Percentiles rank a stretch among this genome's conserved stretches.
phyloP scores from a whole-genome alignment of 495 filamentous ascomycete genomes.

The Coniosporium apollinis region DNA sequence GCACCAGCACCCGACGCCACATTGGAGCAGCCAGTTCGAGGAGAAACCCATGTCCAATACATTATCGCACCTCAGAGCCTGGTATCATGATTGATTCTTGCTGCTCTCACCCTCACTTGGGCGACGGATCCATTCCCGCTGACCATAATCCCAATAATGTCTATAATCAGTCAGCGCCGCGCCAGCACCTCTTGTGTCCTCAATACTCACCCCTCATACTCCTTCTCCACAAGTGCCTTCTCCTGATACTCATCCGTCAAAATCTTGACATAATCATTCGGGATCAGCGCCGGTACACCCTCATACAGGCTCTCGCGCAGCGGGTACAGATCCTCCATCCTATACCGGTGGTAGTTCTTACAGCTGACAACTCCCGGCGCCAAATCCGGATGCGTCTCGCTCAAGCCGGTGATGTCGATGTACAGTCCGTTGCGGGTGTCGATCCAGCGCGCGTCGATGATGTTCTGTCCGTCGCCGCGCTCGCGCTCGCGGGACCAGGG shows the following conservation, averaged over 20 bases:
- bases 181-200: no score
- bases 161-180: no score
- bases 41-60: no score
- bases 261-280: slow-evolving; percentile 43
- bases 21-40: no score
- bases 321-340: slow-evolving; percentile 32
- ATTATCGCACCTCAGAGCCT: no score
- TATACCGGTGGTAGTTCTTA: slow-evolving; percentile 65
- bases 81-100: no score
- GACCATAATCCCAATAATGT: no score
- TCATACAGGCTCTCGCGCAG: slow-evolving; percentile 42
- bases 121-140: no score
- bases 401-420: slow-evolving; percentile 75
- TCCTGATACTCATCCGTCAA: slow-evolving; percentile 41
- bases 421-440: slow-evolving; percentile 61
- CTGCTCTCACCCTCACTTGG: no score
- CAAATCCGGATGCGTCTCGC: slow-evolving; percentile 42
- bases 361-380: slow-evolving; percentile 56
- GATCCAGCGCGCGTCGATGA: slow-evolving; percentile 80
- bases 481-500: slow-evolving; percentile 43
- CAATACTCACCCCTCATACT: slow-evolving; percentile 35
- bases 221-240: slow-evolving; percentile 32
- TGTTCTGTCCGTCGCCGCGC: slow-evolving; percentile 51
- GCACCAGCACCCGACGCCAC: no score
- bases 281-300: slow-evolving; percentile 41